Evolutionary conservation across 1,284 basidiomycete genomes (phyloP).

Genomic region (Puccinia triticina): DNA sequence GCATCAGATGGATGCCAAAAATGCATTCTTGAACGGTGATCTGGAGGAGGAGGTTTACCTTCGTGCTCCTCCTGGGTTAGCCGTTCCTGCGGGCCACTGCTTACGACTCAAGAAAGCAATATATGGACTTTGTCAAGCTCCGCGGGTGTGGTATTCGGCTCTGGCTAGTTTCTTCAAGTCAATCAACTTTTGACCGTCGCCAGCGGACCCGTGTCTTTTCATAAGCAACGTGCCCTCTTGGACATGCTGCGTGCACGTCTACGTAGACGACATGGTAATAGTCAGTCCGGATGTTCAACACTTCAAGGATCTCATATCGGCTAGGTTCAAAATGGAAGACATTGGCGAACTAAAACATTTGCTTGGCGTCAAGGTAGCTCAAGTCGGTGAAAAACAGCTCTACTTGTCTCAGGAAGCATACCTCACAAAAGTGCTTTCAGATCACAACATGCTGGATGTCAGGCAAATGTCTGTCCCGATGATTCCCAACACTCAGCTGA

Average conservation of each 20-base stretch:
- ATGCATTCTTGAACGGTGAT: not conserved
- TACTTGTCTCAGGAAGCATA: not conserved
- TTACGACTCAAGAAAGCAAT: not conserved
- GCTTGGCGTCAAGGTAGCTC: not conserved
- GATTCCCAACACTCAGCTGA: slow-evolving; percentile 4
- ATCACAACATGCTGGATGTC: not conserved
- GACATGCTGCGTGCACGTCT: not conserved
- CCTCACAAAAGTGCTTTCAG: not conserved
- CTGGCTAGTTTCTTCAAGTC: not conserved
- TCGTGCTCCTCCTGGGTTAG: not conserved
- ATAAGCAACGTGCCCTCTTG: not conserved
- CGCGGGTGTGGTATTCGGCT: not conserved
- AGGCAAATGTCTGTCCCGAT: not conserved
- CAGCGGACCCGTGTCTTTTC: not conserved
- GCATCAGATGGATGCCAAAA: not conserved
- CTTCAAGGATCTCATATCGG: slow-evolving; percentile 24
- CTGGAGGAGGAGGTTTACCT: slow-evolving; percentile 7
- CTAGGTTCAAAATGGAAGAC: not conserved
- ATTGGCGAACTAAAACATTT: slow-evolving; percentile 1
- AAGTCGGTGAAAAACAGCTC: not conserved
- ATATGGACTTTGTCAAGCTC: not conserved
- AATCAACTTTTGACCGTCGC: not conserved
- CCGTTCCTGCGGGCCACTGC: not conserved
- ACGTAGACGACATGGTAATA: not conserved
- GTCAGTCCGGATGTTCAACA: not conserved